Evolutionary conservation across 1,284 basidiomycete species (phyloP), one percentile per base, ranked within the genome.

Genomic region (Termitomyces sp.): DNA sequence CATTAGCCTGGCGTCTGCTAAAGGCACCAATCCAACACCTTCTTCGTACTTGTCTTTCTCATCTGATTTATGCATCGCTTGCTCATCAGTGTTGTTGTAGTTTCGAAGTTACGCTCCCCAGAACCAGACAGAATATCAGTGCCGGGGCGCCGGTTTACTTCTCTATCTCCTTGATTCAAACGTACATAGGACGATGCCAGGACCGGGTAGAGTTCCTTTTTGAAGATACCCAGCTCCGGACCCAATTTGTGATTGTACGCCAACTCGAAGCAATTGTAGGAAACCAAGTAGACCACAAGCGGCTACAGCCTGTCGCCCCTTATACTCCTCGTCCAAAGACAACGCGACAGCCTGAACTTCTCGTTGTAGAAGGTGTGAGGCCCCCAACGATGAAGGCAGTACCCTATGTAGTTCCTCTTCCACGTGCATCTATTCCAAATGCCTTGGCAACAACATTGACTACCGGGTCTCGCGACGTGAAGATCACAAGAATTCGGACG

Each of bases 311-410:
- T 0, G 68, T 54, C 4, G 67, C 74, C 0, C 83, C 84, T 0
- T 87, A 82, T 61, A 68, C 75, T 9, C 81, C 82, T 2, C 73
- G 75, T 1, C 64, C 70, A 12, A 73, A 74, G 1, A 68, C 68
- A 0, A 57, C 59, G 0, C 68, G 79, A 24, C 70, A 73, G 19
- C 67, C 69, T 0, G 79, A 78, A 46, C 66, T 58, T 3, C 60
- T 72, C 0, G 66, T 84, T 21, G 67, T 83, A 1, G 73, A 73
- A 26, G 84, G 84, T 1, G 71, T 77, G 15, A 67, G 68, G 1
- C 76, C 77, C 1, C 72, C 73, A 3, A 64, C 75, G 0, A 55
- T 73, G 26, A 70, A 68, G 1, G 70, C 66, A 0, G 69, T 81
- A 10, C 70, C 70, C 8, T 81, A 78, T 57, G 65, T 74, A 13